Evolutionary conservation across 2,329 filamentous ascomycete species (phyloP).

Genomic region (Alternaria dauci): DNA sequence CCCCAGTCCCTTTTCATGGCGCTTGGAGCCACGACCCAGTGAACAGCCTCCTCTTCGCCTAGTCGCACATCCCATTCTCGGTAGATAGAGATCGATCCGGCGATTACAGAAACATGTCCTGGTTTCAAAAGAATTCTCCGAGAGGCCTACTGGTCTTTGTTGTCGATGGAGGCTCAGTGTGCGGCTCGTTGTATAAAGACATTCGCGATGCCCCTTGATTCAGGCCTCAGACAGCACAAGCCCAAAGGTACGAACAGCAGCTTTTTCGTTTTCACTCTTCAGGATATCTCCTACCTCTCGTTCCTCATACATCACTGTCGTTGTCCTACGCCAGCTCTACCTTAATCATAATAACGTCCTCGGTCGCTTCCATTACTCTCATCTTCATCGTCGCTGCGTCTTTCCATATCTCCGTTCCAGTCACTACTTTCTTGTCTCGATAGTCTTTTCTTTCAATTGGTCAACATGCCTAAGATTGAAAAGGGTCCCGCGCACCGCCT

Average conservation of each 20-base stretch:
- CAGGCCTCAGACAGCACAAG: constrained; percentile 36
- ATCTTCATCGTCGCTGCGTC: constrained; percentile 26
- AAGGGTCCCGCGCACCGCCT: constrained; percentile 43
- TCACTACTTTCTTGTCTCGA: constrained; percentile 22
- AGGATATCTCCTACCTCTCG: constrained; percentile 44
- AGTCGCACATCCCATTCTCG: constrained; percentile 43
- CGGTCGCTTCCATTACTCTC: constrained; percentile 37
- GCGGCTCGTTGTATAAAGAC: constrained; percentile 48
- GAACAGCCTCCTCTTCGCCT: constrained; percentile 38
- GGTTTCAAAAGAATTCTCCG: constrained; percentile 53
- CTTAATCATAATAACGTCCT: constrained; percentile 45
- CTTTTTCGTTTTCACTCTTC: constrained; percentile 48
- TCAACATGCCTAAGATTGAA: constrained; percentile 58
- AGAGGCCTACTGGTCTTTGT: constrained; percentile 41
- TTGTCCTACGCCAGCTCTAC: constrained; percentile 34
- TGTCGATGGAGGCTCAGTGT: constrained; percentile 33
- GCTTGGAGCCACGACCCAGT: constrained; percentile 41
- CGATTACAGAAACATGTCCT: constrained; percentile 52
- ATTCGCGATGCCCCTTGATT: constrained; percentile 24
- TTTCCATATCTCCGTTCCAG: constrained; percentile 20
- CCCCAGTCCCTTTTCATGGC: constrained; percentile 41
- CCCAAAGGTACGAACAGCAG: constrained; percentile 38
- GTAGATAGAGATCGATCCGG: constrained; percentile 41
- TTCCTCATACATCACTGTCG: constrained; percentile 42
- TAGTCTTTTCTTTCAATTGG: constrained; percentile 28